Conservation (phyloP, 768 basidiomycete genomes). For the Suillus decipiens region DNA sequence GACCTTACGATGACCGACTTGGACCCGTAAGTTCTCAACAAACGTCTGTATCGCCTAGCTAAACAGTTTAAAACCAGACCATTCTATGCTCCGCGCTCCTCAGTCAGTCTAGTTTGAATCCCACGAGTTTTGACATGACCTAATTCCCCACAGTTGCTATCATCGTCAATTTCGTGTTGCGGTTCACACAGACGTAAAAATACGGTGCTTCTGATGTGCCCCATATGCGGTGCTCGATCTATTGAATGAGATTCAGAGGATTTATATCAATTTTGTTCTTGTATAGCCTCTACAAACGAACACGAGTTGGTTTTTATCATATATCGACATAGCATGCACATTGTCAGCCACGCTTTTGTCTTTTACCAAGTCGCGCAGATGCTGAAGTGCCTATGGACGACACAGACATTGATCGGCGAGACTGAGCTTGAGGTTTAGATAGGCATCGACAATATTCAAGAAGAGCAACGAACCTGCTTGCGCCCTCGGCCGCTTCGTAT, state of each 20-base stretch:
- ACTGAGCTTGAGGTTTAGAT: conserved; percentile 31
- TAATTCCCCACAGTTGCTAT: conserved; percentile 61
- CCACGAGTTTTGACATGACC: neutral
- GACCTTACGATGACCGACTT: conserved; percentile 94
- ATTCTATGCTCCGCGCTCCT: conserved; percentile 82
- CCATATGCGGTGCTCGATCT: neutral
- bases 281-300: conserved; percentile 17
- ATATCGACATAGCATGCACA: neutral
- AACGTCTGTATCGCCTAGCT: conserved; percentile 12
- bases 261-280: conserved; percentile 2
- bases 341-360: conserved; percentile 54
- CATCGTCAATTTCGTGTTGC: conserved; percentile 81
- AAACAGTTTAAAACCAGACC: conserved; percentile 50
- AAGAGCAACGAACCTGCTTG: conserved; percentile 47
- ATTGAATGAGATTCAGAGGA: neutral
- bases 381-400: conserved; percentile 75
- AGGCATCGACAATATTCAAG: neutral
- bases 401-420: conserved; percentile 68
- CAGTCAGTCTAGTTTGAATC: conserved; percentile 42
- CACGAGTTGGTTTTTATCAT: conserved; percentile 15
- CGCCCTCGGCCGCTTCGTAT: conserved; percentile 55
- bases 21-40: conserved; percentile 76
- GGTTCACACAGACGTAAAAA: conserved; percentile 53
- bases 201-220: neutral
- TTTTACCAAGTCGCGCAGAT: conserved; percentile 55